Base-by-base conservation (phyloP, 805 yeast species). In the Candida pseudofarinosa region DNA sequence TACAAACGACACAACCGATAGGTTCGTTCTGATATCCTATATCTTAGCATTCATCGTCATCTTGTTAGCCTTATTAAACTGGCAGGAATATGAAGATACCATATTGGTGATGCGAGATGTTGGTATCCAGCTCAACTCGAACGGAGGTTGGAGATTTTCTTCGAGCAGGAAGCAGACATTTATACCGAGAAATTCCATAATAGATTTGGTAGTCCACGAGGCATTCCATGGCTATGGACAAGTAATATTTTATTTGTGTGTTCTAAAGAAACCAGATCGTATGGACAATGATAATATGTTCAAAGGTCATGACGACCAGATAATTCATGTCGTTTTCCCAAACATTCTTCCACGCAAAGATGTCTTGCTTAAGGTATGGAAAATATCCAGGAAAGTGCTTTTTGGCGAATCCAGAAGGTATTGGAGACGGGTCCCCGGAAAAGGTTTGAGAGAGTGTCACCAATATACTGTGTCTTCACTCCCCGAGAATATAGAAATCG, bases 131-230 rank as follows among this genome's bases (percentile, higher is more conserved):
- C 48, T 75, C 8, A 54, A 61, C 14, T 56, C 69, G 16, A 49
- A 58, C 13, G 56, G 63, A 7, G 41, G 51, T 7, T 63, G 65
- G 51, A 52, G 38, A 40, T 52, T 55, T 42, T 45, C 50, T 19
- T 45, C 46, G 18, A 48, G 47, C 12, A 19, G 41, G n/a, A 49
- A 54, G 5, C 46, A 53, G 35, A 59, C 63, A 19, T 83, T 86
- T 56, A 71, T 83, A 8, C 83, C 89, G 0, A 61, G 71, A 32
- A 76, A 73, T 37, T 67, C 68, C 36, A 71, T 86, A 40, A 72
- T 76, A 3, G 91, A 85, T 57, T 59, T 86, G 8, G 76, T 84
- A 0, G 80, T 87, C 19, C 85, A 85, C 55, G 95, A 87, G 59
- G 90, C 86, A 0, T 85, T 87, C 56, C 71, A 71, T 42, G 83